Conservation (phyloP, 176 grass and related monocot genomes). For the Olyra latifolia region DNA sequence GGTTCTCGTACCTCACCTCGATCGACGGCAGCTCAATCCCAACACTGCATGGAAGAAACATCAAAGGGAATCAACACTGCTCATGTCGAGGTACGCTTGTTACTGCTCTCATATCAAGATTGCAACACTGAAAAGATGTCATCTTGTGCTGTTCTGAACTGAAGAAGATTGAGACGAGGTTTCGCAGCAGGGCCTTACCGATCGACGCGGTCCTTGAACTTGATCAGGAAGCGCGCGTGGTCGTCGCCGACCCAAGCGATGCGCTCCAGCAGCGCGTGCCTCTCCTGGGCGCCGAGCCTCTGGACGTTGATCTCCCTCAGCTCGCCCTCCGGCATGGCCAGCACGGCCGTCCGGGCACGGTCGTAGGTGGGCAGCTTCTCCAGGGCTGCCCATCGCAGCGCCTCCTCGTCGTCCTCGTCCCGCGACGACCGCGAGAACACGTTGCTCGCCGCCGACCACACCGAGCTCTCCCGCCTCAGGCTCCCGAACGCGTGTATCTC, state of each 20-base stretch:
- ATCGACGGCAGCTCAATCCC: slow-evolving; percentile 67
- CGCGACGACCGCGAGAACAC: slow-evolving; percentile 48
- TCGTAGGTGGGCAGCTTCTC: slow-evolving; percentile 72
- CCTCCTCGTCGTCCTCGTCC: slow-evolving; percentile 71
- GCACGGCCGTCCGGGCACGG: slow-evolving; percentile 50
- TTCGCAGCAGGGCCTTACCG: background rate
- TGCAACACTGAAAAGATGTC: background rate
- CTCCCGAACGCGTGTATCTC: slow-evolving; percentile 51
- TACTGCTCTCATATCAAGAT: no score
- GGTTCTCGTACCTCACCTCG: slow-evolving; percentile 70
- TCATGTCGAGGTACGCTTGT: no score
- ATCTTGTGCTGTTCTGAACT: background rate
- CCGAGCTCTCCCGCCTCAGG: slow-evolving; percentile 42
- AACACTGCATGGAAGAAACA: slow-evolving; percentile 30
- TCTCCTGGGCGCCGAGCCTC: slow-evolving; percentile 43
- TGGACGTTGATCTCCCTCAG: slow-evolving; percentile 56
- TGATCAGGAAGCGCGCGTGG: slow-evolving; percentile 55
- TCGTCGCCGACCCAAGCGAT: slow-evolving; percentile 47
- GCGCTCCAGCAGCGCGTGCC: slow-evolving; percentile 53
- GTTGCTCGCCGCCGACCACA: slow-evolving; percentile 29
- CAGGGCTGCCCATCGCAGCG: slow-evolving; percentile 68
- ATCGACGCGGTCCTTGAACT: slow-evolving; percentile 64
- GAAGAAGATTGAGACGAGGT: background rate
- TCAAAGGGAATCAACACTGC: background rate
- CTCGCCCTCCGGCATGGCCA: slow-evolving; percentile 59